Evolutionary conservation across 1,284 basidiomycete species (phyloP).

Genomic region (Ganoderma sinense): DNA sequence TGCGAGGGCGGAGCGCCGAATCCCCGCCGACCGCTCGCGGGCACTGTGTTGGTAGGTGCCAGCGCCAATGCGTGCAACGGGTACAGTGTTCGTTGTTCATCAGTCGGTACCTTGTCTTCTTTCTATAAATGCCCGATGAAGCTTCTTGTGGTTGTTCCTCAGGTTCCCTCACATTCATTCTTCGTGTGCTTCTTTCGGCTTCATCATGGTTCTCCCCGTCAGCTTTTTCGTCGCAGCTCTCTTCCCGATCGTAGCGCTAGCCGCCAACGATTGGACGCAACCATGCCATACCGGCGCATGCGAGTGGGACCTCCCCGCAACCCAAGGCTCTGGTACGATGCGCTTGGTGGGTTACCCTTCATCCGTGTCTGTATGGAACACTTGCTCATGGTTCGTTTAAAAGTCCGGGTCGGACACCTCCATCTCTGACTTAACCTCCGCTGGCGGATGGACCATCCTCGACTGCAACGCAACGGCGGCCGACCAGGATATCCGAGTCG

Average conservation of each 20-base stretch:
- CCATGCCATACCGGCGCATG: conserved; percentile 21
- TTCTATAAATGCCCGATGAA: neutral
- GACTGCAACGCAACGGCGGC: conserved; percentile 47
- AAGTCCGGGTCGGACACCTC: conserved; percentile 43
- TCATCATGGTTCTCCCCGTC: neutral
- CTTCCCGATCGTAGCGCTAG: conserved; percentile 4
- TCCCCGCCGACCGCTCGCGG: neutral
- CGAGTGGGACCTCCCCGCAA: conserved; percentile 17
- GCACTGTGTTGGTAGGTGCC: conserved; percentile 1
- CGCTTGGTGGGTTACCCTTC: conserved; percentile 10
- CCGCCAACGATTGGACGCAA: conserved; percentile 18
- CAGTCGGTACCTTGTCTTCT: neutral
- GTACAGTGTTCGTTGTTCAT: no score
- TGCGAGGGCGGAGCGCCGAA: neutral
- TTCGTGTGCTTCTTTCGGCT: neutral
- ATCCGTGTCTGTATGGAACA: neutral
- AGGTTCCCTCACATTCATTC: neutral
- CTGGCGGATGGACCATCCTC: conserved; percentile 59
- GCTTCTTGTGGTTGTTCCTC: neutral
- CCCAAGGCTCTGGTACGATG: conserved; percentile 9
- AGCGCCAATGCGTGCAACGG: no score
- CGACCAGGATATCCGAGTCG: conserved; percentile 54
- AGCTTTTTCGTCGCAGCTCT: neutral
- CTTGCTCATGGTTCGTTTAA: neutral
- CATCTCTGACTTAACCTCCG: conserved; percentile 59